Conservation (phyloP, 2,329 filamentous ascomycete species). For the Clathrospora elynae region DNA sequence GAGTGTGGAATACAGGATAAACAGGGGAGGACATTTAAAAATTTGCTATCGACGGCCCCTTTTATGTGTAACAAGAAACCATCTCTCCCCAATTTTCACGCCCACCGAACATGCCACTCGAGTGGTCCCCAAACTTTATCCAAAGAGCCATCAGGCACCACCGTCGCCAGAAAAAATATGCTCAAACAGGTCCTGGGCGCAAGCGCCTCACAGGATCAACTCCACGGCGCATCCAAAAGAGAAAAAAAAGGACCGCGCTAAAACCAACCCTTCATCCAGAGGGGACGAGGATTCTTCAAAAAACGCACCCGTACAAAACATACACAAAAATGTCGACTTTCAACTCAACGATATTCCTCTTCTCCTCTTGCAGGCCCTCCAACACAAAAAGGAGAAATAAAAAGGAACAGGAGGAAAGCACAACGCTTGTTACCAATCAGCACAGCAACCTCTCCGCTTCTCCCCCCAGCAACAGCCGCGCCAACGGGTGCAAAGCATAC, state of each 20-base stretch:
- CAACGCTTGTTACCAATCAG: constrained; percentile 52
- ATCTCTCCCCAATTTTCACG: constrained; percentile 28
- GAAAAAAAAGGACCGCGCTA: too few species aligned
- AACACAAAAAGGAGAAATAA: constrained; percentile 17
- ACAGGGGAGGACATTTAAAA: constrained; percentile 29
- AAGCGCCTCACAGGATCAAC: constrained; percentile 42
- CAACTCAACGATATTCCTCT: constrained; percentile 30
- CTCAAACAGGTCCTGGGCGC: constrained; percentile 32
- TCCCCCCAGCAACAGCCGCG: constrained; percentile 43
- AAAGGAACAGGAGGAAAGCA: constrained; percentile 41
- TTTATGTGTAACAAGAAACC: constrained; percentile 13
- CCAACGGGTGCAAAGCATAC: constrained; percentile 45
- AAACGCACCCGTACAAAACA: constrained; percentile 41
- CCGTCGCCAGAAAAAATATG: constrained; percentile 18
- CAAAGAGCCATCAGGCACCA: constrained; percentile 20
- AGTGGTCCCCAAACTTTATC: constrained; percentile 10
- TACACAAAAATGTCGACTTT: constrained; percentile 46
- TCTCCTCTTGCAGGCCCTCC: constrained; percentile 23
- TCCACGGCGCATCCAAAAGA: constrained; percentile 35
- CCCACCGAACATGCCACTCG: constrained; percentile 19
- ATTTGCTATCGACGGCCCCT: constrained; percentile 33
- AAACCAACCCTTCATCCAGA: constrained; percentile 49
- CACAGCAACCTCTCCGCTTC: constrained; percentile 33
- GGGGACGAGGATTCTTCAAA: constrained; percentile 48
- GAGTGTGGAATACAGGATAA: constrained; percentile 14